Base-by-base conservation (phyloP, 345 rosid species). In the Populus pruinosa region DNA sequence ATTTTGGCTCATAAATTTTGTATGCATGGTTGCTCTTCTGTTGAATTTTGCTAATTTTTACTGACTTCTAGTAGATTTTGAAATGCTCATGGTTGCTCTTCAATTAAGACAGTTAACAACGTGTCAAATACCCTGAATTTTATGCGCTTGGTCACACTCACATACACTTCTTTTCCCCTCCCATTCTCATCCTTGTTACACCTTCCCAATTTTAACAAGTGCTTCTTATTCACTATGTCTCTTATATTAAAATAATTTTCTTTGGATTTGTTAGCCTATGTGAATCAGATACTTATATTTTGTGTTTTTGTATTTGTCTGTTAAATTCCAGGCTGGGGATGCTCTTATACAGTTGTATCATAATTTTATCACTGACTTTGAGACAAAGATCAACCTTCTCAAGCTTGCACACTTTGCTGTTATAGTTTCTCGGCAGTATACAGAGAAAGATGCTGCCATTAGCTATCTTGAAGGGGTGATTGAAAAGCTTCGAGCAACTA, bases 331-430 rank as follows among this genome's bases (percentile, higher is more conserved):
- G 99, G 94, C 91, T 76, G 99, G 98, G 8, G 99, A 96, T 91
- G 88, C 91, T 65, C 78, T 96, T 76, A 94, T 94, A 76, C 97
- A 96, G 86, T 71, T 96, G 38, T 94, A 96, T 78, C 88, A 94
- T 76, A 94, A 94, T 84, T 96, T 96, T 80, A 94, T 96, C 79
- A 89, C 96, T 1, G 99, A 96, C 76, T 96, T 96, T 70, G 99
- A 94, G 92, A 94, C 98, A 65, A 96, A 92, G 90, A 94, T 96
- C 83, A 96, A 96, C 82, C 99, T 89, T 72, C 92, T 96, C 79
- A 96, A 94, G 90, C 98, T 96, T 79, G 97, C 98, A 0, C 99
- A 94, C 81, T 94, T 96, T 79, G 93, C 98, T 44, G 97, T 91
- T 65, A 90, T 92, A 50, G 97, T 96, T 73, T 96, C 99, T 25